Base-by-base conservation (phyloP, 2,329 filamentous ascomycete genomes). In the Aspergillus clavatus region DNA sequence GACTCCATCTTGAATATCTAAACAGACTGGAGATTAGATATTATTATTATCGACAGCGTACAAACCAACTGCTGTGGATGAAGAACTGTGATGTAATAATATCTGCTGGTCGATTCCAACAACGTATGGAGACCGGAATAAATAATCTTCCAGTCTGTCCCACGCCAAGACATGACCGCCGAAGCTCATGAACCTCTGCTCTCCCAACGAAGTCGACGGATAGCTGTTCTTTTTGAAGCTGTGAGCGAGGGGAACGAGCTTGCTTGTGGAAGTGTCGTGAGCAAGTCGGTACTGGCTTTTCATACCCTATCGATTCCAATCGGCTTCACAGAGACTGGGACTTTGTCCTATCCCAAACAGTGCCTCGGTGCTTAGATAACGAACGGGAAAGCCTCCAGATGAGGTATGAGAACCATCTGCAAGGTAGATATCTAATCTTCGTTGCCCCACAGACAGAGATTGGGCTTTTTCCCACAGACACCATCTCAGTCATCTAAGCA, bases 321-420 rank as follows among this genome's bases (percentile, higher is more conserved):
- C 21, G 7, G 12, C 14, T 36, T 21, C 22, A 12, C 21, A 18
- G 22, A 28, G 26, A 46, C 37, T 31, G 29, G 28, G 21, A 18
- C 22, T 26, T 24, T 38, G 24, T 14, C n/a, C n/a, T n/a, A n/a
- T n/a, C n/a, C n/a, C 16, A n/a, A 35, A 5, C 14, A 18, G 22
- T 16, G 35, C 28, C 38, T 40, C 23, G 36, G 24, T 36, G 42
- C 42, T 35, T 38, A 45, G 36, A 46, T 37, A 29, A 42, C 39
- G 5, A 4, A 24, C 23, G 5, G 23, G 24, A 38, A n/a, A 50
- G 43, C 37, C 42, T 46, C 45, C 48, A 33, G 46, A 48, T 52
- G 47, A 42, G 52, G 55, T 49, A 53, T 52, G 41, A 41, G 46
- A 48, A 43, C 46, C 45, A 35, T 35, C 31, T 21, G 11, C 16